Evolutionary conservation across 2,329 filamentous ascomycete genomes (phyloP).

Genomic region (Neonectria magnoliae): DNA sequence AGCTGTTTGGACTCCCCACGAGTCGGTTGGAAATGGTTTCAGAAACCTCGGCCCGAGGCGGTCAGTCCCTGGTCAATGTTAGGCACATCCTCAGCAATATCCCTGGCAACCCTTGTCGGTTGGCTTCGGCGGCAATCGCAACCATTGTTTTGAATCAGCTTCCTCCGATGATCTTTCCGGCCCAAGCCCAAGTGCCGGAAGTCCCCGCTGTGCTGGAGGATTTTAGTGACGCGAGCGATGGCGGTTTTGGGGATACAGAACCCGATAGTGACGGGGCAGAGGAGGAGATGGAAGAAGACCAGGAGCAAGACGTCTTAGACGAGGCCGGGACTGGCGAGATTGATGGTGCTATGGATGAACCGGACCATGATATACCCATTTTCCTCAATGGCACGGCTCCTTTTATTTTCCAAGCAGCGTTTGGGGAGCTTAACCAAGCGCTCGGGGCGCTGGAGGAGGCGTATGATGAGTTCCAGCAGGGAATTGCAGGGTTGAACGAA

Average conservation of each 20-base stretch:
- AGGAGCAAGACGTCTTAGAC: conserved; percentile 28
- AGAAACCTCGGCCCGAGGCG: conserved; percentile 18
- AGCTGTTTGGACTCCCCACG: conserved; percentile 46
- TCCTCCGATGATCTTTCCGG: conserved; percentile 25
- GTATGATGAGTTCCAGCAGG: background rate
- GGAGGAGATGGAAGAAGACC: conserved; percentile 30
- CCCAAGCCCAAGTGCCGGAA: conserved; percentile 20
- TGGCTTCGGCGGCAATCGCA: conserved; percentile 2
- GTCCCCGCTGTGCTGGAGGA: conserved; percentile 26
- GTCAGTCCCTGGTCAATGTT: conserved; percentile 42
- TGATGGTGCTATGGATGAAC: conserved; percentile 32
- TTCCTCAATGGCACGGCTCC: background rate
- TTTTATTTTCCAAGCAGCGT: background rate
- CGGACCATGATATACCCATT: background rate
- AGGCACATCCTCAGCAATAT: conserved; percentile 37
- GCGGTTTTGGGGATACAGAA: conserved; percentile 32
- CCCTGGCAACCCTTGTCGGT: conserved; percentile 46
- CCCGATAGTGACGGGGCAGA: conserved; percentile 32
- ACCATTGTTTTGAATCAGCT: conserved; percentile 20
- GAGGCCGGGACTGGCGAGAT: conserved; percentile 27
- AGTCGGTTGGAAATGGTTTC: conserved; percentile 33
- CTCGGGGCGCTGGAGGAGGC: background rate
- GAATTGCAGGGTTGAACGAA: background rate
- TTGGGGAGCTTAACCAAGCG: background rate
- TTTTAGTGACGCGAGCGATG: conserved; percentile 23